Conservation (phyloP, 331 rosid genomes). For the Rhamnella rubrinervis region DNA sequence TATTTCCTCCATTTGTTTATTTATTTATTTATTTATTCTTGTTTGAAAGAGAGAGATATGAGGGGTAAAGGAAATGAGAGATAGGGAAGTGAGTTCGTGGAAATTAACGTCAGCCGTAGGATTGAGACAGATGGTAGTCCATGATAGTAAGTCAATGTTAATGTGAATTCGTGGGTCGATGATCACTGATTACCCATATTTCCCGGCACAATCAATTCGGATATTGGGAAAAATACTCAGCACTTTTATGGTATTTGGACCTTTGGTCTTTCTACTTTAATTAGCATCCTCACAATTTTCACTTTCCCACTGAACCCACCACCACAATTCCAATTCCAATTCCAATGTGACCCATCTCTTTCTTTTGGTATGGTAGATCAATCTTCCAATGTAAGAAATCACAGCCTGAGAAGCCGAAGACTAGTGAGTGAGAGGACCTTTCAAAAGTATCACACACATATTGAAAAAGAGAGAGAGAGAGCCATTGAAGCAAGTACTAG, state of each 20-base stretch:
- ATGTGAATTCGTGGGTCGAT: conserved; percentile 20
- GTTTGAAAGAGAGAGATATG: background rate
- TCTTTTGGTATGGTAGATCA: background rate
- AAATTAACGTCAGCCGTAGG: conserved; percentile 12
- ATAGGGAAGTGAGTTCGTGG: background rate
- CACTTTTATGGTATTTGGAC: background rate
- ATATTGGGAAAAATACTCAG: background rate
- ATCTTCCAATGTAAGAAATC: background rate
- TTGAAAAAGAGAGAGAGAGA: background rate
- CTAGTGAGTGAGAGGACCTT: too few species aligned
- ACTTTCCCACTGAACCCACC: background rate
- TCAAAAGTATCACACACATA: background rate
- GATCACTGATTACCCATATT: conserved; percentile 33
- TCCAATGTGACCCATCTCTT: too few species aligned
- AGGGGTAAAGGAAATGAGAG: background rate
- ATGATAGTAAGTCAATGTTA: conserved; percentile 1
- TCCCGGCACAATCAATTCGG: conserved; percentile 38
- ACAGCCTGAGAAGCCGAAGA: background rate
- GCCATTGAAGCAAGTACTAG: background rate
- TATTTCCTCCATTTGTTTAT: background rate
- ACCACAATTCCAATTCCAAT: too few species aligned
- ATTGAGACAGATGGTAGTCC: conserved; percentile 19
- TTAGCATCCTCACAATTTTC: background rate
- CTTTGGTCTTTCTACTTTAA: background rate
- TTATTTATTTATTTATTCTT: background rate